Percentiles rank a stretch among this genome's conserved stretches.
Conservation (phyloP, 176 grass and related monocot genomes). For the Microstegium vimineum region DNA sequence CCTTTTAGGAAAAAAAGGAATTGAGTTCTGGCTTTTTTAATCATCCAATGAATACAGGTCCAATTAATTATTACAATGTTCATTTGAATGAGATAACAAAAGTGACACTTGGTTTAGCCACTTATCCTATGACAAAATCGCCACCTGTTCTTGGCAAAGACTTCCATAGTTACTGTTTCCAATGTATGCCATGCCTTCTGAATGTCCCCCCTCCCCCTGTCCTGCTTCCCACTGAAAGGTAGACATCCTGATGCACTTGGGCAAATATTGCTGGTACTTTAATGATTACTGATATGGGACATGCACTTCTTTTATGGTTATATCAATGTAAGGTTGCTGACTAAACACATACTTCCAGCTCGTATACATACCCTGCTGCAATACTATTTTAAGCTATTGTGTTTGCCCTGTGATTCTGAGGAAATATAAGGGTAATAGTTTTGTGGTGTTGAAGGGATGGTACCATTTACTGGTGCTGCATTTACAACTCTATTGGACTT, state of each 20-base stretch:
- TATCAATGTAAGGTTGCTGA: neutral
- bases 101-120: neutral
- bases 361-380: neutral
- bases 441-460: neutral
- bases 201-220: too few species aligned
- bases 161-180: too few species aligned
- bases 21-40: too few species aligned
- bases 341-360: neutral
- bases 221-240: too few species aligned
- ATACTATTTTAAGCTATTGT: neutral
- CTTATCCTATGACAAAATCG: too few species aligned
- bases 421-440: neutral
- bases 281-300: slow-evolving; percentile 1
- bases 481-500: neutral
- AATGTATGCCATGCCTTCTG: too few species aligned
- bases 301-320: neutral
- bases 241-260: too few species aligned
- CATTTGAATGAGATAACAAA: too few species aligned
- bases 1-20: neutral
- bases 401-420: neutral
- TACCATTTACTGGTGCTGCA: neutral
- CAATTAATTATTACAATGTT: neutral
- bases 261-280: neutral
- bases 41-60: neutral
- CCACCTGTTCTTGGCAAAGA: too few species aligned